Evolutionary conservation across 1,284 basidiomycete species (phyloP).

Genomic region (Prillingera fragicola): DNA sequence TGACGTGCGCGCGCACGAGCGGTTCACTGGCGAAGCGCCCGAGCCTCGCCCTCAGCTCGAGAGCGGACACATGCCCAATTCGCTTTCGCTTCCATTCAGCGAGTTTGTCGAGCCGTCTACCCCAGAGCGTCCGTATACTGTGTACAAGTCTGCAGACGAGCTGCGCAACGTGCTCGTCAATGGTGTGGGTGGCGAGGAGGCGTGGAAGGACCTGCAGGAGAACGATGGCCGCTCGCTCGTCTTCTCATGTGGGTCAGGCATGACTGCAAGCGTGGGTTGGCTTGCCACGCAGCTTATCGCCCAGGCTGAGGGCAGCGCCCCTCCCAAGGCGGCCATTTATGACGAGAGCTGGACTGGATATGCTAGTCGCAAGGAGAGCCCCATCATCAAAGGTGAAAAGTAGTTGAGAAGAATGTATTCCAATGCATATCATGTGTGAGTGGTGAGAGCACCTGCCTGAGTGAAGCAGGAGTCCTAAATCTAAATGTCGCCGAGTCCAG

Average conservation of each 20-base stretch:
- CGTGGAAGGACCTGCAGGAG: conserved; percentile 53
- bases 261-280: conserved; percentile 94
- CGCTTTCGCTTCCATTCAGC: conserved; percentile 78
- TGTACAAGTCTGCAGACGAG: conserved; percentile 59
- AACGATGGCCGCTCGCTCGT: conserved; percentile 52
- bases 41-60: conserved; percentile 84
- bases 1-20: conserved; percentile 74
- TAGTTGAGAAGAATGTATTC: neutral
- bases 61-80: conserved; percentile 88
- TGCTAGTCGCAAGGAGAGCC: conserved; percentile 24
- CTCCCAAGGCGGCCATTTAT: conserved; percentile 44
- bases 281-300: conserved; percentile 78
- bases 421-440: neutral
- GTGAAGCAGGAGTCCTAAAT: neutral
- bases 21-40: conserved; percentile 75
- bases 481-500: conserved; percentile 55
- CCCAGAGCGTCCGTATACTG: conserved; percentile 44
- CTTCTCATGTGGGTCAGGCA: conserved; percentile 83
- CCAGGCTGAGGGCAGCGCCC: conserved; percentile 57
- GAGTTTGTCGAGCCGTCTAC: conserved; percentile 56
- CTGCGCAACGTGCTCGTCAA: conserved; percentile 57
- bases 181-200: conserved; percentile 44
- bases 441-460: neutral
- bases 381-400: conserved; percentile 18
- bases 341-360: conserved; percentile 48